Base-by-base conservation (phyloP, 352 stramenopile genomes). In the Phytophthora pinifolia region DNA sequence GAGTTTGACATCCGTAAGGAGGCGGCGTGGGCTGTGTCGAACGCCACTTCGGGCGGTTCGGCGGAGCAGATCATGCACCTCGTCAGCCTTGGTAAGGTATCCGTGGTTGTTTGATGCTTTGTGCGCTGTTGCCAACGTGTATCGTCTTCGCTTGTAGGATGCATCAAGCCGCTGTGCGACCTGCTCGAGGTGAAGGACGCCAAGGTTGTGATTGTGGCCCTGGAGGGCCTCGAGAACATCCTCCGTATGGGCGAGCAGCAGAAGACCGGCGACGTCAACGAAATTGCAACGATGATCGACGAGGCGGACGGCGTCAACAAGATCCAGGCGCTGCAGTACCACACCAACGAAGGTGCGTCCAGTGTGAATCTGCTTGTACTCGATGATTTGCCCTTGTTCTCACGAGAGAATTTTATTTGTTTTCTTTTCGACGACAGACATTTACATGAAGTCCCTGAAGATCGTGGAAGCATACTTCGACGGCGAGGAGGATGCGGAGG, bases 201-300 rank as follows among this genome's bases (percentile, higher is more conserved):
- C 6, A 99, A 99, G 83, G 97, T 99, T 70, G 89, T 99, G 38
- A 98, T 96, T 29, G 98, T 99, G 42, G 96, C 97, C 10, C 76
- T 99, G 29, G 97, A 99, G 72, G 97, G 96, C 17, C 86, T 99
- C 25, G 97, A 99, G 62, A 99, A 99, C 78, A 99, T 99, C 53
- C 79, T 99, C 49, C 97, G 96, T 58, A 86, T 98, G 29, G 88
- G 87, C 27, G 75, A 89, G 41, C 52, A 65, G 41, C 62, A 82
- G 68, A 86, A 87, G 67, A 72, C 72, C 18, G 70, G 70, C 35
- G 78, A 94, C 22, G 83, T 97, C 53, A 99, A 99, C 73, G 67
- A 96, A 34, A 94, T 99, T 76, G 93, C 96, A 29, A 97, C 88
- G 15, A 86, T 97, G 68, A 93, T 99, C 60, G 93, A 97, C 57